Evolutionary conservation across 495 filamentous ascomycete species (phyloP).

Genomic region (Sordaria brevicollis): DNA sequence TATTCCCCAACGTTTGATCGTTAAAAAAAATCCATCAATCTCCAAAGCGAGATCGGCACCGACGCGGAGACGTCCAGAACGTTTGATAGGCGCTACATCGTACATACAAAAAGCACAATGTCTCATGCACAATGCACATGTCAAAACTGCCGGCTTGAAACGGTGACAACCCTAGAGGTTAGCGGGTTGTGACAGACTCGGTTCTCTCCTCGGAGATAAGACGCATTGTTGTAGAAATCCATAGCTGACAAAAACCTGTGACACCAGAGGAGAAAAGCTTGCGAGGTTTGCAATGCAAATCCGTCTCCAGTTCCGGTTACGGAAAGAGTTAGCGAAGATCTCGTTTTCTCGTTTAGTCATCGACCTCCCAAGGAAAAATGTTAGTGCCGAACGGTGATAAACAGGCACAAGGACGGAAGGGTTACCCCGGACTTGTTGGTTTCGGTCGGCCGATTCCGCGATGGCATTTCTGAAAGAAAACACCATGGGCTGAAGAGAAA

Average conservation of each 20-base stretch:
- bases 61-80: not conserved
- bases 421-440: not conserved
- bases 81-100: not conserved
- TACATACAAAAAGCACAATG: not conserved
- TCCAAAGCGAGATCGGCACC: not conserved
- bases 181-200: not conserved
- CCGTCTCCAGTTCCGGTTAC: not conserved
- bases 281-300: too few species aligned
- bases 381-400: not conserved
- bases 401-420: not conserved
- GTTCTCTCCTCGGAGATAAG: not conserved
- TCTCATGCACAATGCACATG: not conserved
- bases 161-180: not conserved
- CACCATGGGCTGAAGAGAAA: not conserved
- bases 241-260: not conserved
- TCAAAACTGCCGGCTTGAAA: not conserved
- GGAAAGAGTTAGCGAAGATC: not conserved
- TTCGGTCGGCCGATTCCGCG: not conserved
- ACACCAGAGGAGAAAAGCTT: not conserved
- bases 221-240: too few species aligned
- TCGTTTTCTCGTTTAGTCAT: not conserved
- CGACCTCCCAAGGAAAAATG: not conserved
- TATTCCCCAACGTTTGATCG: too few species aligned
- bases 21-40: not conserved
- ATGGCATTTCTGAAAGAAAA: not conserved